These are phyloP conservation scores for Drosera spatulata DNA, from an alignment of 179 eudicot genomes.

Conservation along the genomic window DNA sequence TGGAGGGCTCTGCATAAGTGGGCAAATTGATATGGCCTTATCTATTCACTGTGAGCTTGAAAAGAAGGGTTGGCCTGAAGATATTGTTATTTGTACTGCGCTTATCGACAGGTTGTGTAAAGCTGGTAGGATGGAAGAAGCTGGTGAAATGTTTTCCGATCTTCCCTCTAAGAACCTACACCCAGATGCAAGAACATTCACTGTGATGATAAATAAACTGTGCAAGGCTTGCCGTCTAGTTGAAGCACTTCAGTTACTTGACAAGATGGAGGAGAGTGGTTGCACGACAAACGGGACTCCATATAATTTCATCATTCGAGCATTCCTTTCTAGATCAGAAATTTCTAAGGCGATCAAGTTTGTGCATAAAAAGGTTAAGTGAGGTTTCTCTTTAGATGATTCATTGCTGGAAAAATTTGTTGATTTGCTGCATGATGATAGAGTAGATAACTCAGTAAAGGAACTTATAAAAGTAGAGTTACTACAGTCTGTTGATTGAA, in stretches of 20 bases:
- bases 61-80: background rate
- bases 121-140: background rate
- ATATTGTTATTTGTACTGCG: background rate
- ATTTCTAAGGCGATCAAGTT: background rate
- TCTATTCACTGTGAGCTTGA: background rate
- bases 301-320: background rate
- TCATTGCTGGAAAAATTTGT: background rate
- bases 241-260: background rate
- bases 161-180: background rate
- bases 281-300: background rate
- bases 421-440: background rate
- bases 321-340: background rate
- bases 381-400: background rate
- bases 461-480: background rate
- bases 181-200: background rate
- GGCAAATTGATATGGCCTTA: background rate
- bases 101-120: background rate
- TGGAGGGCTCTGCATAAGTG: background rate
- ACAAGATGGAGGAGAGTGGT: background rate
- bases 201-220: background rate
- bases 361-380: background rate
- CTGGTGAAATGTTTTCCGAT: background rate
- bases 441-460: background rate
- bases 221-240: background rate
- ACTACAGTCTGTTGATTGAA: too few relatives aligned